These are phyloP conservation scores for Stachybotrys chlorohalonatus DNA, from an alignment of 2,329 filamentous ascomycete genomes.

Conservation along the genomic window DNA sequence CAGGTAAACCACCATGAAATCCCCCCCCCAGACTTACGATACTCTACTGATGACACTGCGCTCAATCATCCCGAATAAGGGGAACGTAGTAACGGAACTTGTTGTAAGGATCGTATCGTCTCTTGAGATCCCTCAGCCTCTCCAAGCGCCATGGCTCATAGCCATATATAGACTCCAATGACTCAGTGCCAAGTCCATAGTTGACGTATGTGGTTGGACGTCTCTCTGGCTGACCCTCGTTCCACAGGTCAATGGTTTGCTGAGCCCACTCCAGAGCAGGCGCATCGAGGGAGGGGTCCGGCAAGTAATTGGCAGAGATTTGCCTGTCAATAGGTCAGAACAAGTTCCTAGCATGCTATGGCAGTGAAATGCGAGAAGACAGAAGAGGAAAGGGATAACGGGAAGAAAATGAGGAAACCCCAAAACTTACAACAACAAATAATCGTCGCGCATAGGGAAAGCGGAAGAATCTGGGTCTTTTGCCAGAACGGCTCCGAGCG, in stretches of 20 bases:
- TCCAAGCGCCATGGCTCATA: neutral
- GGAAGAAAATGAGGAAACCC: too few species aligned
- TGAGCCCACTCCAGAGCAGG: too few species aligned
- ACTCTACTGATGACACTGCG: too few species aligned
- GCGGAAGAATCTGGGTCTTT: conserved; percentile 5
- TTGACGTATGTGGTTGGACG: conserved; percentile 11
- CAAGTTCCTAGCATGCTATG: too few species aligned
- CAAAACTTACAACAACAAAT: conserved; percentile 5
- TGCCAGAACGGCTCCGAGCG: conserved; percentile 6
- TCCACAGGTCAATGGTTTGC: conserved; percentile 4
- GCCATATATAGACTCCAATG: conserved; percentile 9
- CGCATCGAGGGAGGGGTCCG: too few species aligned
- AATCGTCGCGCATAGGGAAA: conserved; percentile 10
- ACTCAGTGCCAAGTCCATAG: conserved; percentile 9
- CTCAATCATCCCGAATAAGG: neutral
- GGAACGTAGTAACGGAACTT: neutral
- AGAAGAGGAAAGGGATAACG: too few species aligned
- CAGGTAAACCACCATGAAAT: too few species aligned
- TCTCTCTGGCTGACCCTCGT: conserved; percentile 6
- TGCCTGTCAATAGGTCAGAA: too few species aligned
- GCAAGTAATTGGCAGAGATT: too few species aligned
- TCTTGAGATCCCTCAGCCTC: neutral
- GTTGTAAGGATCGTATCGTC: neutral
- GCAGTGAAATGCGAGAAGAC: too few species aligned
- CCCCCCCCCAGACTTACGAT: too few species aligned